Conservation (phyloP, 306 rosid genomes). For the Spatholobus suberectus region DNA sequence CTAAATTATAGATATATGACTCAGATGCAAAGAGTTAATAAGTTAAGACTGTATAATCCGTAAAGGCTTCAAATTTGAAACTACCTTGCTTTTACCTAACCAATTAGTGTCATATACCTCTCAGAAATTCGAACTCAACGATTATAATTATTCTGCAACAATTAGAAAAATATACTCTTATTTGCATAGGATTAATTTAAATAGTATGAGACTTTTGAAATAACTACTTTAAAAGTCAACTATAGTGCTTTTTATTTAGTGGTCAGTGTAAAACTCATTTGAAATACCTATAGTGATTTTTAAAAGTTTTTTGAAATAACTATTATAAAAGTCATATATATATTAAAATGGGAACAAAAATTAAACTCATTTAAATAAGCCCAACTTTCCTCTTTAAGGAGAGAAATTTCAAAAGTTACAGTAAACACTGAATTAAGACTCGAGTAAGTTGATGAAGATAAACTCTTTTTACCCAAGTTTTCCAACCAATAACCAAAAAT, state of each 20-base stretch:
- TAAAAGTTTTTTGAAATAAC: too few relatives aligned
- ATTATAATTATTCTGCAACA: neutral
- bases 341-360: too few relatives aligned
- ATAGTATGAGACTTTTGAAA: too few relatives aligned
- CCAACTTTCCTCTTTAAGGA: neutral
- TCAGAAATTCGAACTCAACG: neutral
- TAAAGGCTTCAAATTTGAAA: conserved; percentile 25
- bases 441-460: neutral
- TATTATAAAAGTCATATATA: too few relatives aligned
- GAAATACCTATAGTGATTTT: too few relatives aligned
- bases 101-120: neutral
- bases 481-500: neutral
- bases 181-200: neutral
- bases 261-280: too few relatives aligned
- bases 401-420: neutral
- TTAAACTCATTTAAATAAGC: too few relatives aligned
- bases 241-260: too few relatives aligned
- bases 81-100: neutral
- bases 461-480: neutral
- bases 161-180: neutral
- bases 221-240: too few relatives aligned
- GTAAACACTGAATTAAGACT: neutral
- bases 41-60: neutral
- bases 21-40: neutral
- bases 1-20: conserved; percentile 34